Evolutionary conservation across 2,329 filamentous ascomycete genomes (phyloP).

Genomic region (Trichoderma brevicompactum): DNA sequence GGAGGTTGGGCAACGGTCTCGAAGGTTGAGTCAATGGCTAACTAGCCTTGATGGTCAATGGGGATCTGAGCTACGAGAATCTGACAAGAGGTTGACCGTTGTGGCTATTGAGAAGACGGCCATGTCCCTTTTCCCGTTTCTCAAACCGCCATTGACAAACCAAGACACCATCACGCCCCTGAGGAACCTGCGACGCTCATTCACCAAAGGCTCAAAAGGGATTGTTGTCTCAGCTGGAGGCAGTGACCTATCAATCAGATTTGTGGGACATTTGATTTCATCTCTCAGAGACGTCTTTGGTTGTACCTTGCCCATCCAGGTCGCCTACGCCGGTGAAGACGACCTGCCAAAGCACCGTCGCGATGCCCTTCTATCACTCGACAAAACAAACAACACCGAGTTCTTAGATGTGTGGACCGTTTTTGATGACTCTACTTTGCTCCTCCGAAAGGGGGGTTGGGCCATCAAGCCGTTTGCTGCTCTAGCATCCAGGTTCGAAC

Average conservation of each 20-base stretch:
- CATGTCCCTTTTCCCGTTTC: conserved; percentile 37
- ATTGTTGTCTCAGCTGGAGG: conserved; percentile 45
- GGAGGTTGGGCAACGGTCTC: conserved; percentile 40
- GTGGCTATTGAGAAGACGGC: conserved; percentile 30
- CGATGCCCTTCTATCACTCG: conserved; percentile 32
- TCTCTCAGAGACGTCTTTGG: conserved; percentile 39
- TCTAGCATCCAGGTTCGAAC: conserved; percentile 43
- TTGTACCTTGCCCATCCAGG: conserved; percentile 42
- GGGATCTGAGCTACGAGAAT: background rate
- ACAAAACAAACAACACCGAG: conserved; percentile 34
- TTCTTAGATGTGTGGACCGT: conserved; percentile 43
- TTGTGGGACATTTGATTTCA: conserved; percentile 44
- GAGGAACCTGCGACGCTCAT: conserved; percentile 30
- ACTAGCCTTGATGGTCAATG: conserved; percentile 1
- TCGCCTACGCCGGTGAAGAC: conserved; percentile 44
- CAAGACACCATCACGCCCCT: conserved; percentile 31
- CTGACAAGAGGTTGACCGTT: background rate
- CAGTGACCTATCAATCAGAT: conserved; percentile 37
- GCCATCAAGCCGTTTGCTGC: conserved; percentile 49
- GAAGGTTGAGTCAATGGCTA: conserved; percentile 34
- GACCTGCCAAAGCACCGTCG: conserved; percentile 38
- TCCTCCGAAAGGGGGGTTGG: conserved; percentile 42
- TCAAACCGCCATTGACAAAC: conserved; percentile 26
- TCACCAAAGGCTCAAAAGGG: conserved; percentile 35
- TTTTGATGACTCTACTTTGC: conserved; percentile 41